phyloP scores from a whole-genome alignment of 2,329 filamentous ascomycete species.

The Lasiodiplodia gonubiensis region DNA sequence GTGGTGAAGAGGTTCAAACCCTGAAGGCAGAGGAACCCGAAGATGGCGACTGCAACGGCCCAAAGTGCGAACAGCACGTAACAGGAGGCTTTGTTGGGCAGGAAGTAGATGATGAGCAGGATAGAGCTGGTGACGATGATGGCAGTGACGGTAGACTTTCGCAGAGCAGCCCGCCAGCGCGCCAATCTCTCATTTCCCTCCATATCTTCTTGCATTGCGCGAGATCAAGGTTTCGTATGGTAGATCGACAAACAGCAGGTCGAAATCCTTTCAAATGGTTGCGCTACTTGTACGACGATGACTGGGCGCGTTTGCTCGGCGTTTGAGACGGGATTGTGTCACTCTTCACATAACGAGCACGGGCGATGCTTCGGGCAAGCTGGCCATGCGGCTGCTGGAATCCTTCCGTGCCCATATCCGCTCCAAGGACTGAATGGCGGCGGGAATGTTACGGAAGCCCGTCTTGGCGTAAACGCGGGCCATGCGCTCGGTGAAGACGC shows the following conservation, averaged over 20 bases:
- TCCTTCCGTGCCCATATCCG: slow-evolving; percentile 31
- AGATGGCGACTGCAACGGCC: neutral
- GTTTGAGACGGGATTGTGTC: neutral
- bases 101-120: neutral
- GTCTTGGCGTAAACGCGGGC: slow-evolving; percentile 32
- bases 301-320: neutral
- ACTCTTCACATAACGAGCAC: slow-evolving; percentile 34
- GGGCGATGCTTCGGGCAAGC: slow-evolving; percentile 30
- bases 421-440: slow-evolving; percentile 31
- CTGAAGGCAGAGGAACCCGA: neutral
- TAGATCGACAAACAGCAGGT: too few species aligned
- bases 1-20: neutral
- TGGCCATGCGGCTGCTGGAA: slow-evolving; percentile 30
- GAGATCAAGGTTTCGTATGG: neutral
- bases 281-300: neutral
- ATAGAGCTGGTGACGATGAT: neutral
- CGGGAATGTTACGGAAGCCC: slow-evolving; percentile 34
- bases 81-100: too few species aligned
- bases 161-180: neutral
- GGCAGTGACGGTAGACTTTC: neutral
- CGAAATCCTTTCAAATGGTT: neutral
- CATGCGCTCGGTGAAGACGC: slow-evolving; percentile 33
- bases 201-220: neutral
- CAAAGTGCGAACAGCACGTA: too few species aligned
- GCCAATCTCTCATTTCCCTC: neutral